Base-by-base conservation (phyloP, 805 yeast genomes). In the Wickerhamomyces hampshirensis region DNA sequence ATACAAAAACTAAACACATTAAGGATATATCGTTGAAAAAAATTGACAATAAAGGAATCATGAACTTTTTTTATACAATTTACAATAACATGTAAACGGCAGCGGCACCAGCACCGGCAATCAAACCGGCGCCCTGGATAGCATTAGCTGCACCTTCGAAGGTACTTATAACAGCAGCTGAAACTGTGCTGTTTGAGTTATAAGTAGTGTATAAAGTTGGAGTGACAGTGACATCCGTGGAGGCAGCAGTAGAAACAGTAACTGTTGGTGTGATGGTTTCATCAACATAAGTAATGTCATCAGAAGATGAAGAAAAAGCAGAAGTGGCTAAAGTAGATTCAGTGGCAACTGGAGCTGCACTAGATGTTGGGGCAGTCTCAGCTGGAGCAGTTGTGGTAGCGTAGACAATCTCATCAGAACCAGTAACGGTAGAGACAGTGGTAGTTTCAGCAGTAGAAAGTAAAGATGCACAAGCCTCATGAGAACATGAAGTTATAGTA, bases 291-390 rank as follows among this genome's bases (percentile, higher is more conserved):
- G 70, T 50, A 45, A 50, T 38, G 37, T 46, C 48, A n/a, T 43
- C 67, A 40, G 67, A 69, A 36, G 68, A 63, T 26, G 76, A 65
- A n/a, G 56, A 59, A 38, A 71, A 63, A 33, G 60, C 68, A 37
- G 43, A 12, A 21, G 28, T 21, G 26, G 29, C 16, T 11, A 39
- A 19, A 16, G 37, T 23, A 29, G 35, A 19, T 24, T 18, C 19
- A 11, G 30, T 19, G 16, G 23, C 39, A 17, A 24, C 11, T 5
- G 38, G 12, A 24, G 38, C 26, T 18, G 33, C 26, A 14, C 39
- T 23, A 13, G 38, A 13, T n/a, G 30, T 5, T 4, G 13, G 23
- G 14, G 37, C 17, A 21, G 39, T 13, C 11, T 21, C 30, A 18
- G 37, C 10, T n/a, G 40, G 23, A 10, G 30, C 31, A 18, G 46